Evolutionary conservation across 495 filamentous ascomycete species (phyloP).

Genomic region (Monascus purpureus): DNA sequence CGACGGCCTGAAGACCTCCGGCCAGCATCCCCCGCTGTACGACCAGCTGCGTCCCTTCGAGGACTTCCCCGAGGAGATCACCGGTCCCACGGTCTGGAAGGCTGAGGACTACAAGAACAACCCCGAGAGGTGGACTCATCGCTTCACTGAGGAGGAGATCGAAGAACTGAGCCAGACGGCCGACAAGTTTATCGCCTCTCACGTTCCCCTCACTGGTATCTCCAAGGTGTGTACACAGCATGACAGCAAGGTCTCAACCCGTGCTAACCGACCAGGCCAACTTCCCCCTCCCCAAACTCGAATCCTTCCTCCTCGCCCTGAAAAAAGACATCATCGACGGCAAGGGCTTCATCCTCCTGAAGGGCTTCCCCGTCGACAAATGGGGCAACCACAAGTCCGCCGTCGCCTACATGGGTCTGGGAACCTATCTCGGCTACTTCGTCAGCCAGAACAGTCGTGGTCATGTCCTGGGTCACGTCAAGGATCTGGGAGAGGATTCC

Average conservation of each 20-base stretch:
- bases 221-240: conserved; percentile 35
- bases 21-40: conserved; percentile 66
- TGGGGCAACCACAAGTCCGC: conserved; percentile 76
- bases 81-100: conserved; percentile 67
- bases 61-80: conserved; percentile 59
- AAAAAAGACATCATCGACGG: conserved; percentile 64
- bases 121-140: conserved; percentile 66
- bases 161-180: conserved; percentile 51
- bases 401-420: conserved; percentile 79
- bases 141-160: conserved; percentile 51
- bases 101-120: conserved; percentile 53
- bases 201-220: conserved; percentile 58
- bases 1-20: conserved; percentile 53
- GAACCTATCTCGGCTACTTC: conserved; percentile 77
- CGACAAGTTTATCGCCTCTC: conserved; percentile 50
- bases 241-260: too few species aligned
- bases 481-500: conserved; percentile 75
- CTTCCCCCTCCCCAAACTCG: conserved; percentile 51
- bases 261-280: conserved; percentile 12
- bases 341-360: conserved; percentile 84
- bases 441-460: conserved; percentile 73
- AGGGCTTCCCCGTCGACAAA: conserved; percentile 57
- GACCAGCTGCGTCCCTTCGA: conserved; percentile 51
- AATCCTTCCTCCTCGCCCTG: conserved; percentile 37
- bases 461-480: conserved; percentile 85